These are phyloP conservation scores for Croton laevigatus DNA, from an alignment of 441 rosid species.

Conservation along the genomic window DNA sequence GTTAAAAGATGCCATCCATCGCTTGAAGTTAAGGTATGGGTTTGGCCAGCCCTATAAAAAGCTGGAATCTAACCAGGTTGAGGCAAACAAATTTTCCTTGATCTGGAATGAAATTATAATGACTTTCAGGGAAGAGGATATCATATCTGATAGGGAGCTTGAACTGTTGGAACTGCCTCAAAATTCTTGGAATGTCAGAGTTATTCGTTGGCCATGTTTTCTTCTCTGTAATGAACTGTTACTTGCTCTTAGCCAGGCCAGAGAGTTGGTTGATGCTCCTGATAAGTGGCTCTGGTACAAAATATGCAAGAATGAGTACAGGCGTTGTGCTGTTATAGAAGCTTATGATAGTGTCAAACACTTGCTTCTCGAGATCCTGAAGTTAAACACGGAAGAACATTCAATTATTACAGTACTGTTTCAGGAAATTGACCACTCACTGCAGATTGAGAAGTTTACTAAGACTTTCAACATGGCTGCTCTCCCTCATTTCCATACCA, in stretches of 20 bases:
- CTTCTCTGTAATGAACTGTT: slow-evolving; percentile 81
- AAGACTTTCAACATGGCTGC: slow-evolving; percentile 68
- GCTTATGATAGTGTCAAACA: slow-evolving; percentile 74
- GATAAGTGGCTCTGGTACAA: slow-evolving; percentile 90
- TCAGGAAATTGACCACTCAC: slow-evolving; percentile 68
- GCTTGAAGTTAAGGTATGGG: slow-evolving; percentile 88
- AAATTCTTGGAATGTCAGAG: slow-evolving; percentile 76
- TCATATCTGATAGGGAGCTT: slow-evolving; percentile 71
- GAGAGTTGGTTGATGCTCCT: slow-evolving; percentile 78
- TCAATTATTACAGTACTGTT: slow-evolving; percentile 59
- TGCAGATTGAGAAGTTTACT: slow-evolving; percentile 66
- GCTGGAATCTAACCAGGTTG: slow-evolving; percentile 85
- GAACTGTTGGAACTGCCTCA: slow-evolving; percentile 82
- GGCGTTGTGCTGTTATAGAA: slow-evolving; percentile 88
- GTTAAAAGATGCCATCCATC: slow-evolving; percentile 68
- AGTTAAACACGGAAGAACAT: slow-evolving; percentile 71
- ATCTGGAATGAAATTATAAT: slow-evolving; percentile 84
- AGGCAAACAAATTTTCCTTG: slow-evolving; percentile 81
- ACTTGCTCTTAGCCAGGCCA: slow-evolving; percentile 85
- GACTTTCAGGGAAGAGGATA: slow-evolving; percentile 88
- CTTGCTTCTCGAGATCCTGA: slow-evolving; percentile 57
- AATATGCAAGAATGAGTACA: slow-evolving; percentile 77
- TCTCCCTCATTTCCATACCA: slow-evolving; percentile 57
- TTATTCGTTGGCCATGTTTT: slow-evolving; percentile 89
- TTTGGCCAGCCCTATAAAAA: slow-evolving; percentile 78